Evolutionary conservation across 1,284 basidiomycete species (phyloP).

Genomic region (Apiotrichum domesticum): DNA sequence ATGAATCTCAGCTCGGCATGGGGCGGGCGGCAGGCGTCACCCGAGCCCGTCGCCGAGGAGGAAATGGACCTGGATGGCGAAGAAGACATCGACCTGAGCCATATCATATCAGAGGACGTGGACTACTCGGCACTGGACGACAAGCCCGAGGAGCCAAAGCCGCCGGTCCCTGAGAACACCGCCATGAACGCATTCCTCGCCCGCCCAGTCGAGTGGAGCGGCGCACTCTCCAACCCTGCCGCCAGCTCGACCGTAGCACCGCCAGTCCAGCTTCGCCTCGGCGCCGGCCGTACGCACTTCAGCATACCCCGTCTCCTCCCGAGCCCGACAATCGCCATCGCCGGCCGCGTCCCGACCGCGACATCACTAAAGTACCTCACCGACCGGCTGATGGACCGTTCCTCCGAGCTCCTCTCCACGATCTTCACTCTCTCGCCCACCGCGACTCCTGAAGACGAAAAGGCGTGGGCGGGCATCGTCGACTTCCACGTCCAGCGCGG

Average conservation of each 20-base stretch:
- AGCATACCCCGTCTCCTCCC: conserved; percentile 32
- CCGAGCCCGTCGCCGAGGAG: background rate
- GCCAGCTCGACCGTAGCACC: conserved; percentile 13
- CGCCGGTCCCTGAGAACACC: conserved; percentile 5
- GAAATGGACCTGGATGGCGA: conserved; percentile 18
- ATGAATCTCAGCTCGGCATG: conserved; percentile 16
- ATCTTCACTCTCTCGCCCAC: conserved; percentile 58
- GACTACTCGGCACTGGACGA: conserved; percentile 3
- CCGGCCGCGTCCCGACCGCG: conserved; percentile 69
- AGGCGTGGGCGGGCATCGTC: conserved; percentile 58
- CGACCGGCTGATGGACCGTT: conserved; percentile 64
- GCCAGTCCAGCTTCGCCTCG: conserved; percentile 20
- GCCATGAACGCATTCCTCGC: conserved; percentile 20
- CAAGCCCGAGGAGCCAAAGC: conserved; percentile 2
- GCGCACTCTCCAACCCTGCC: conserved; percentile 31
- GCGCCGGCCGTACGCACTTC: conserved; percentile 6
- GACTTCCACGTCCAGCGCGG: conserved; percentile 67
- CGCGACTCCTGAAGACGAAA: conserved; percentile 42
- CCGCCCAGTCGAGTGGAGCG: conserved; percentile 27
- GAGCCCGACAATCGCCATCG: conserved; percentile 26
- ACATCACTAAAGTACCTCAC: conserved; percentile 65
- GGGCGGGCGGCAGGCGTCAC: conserved; percentile 2
- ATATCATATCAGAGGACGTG: conserved; percentile 21
- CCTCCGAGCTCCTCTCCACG: conserved; percentile 73
- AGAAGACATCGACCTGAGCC: conserved; percentile 34